phyloP scores from a whole-genome alignment of 192 early-diverging fungal genomes.

The Backusella liffmaniae region DNA sequence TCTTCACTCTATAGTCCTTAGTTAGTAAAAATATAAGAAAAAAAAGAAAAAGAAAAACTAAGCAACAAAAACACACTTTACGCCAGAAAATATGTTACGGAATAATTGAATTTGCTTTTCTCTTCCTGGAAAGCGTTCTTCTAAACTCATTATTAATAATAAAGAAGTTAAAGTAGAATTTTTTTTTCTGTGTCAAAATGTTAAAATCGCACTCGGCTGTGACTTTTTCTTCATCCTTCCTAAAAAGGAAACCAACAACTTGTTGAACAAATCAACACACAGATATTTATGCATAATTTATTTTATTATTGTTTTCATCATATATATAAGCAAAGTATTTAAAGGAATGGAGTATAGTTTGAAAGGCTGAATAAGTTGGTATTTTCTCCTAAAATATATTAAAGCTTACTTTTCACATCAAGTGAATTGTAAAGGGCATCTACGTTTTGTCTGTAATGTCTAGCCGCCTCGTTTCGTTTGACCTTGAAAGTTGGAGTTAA shows the following conservation, averaged over 20 bases:
- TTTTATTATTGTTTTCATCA: background rate
- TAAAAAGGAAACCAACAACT: background rate
- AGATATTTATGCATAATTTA: background rate
- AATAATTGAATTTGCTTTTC: conserved; percentile 4
- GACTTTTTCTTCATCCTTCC: background rate
- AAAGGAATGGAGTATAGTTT: background rate
- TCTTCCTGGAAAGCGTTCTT: conserved; percentile 14
- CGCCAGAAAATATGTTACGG: background rate
- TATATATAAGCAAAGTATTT: background rate
- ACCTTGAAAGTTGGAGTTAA: conserved; percentile 75
- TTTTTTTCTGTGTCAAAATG: background rate
- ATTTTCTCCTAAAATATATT: background rate
- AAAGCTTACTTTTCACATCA: background rate
- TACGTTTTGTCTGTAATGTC: background rate
- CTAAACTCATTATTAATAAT: background rate
- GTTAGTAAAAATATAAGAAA: background rate
- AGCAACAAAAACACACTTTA: background rate
- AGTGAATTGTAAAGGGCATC: conserved; percentile 2
- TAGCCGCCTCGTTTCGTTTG: conserved; percentile 4
- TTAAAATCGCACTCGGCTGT: background rate
- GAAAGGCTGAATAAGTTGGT: background rate
- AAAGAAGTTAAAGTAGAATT: background rate
- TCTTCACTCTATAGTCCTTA: background rate
- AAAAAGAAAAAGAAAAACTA: background rate
- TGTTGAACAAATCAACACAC: background rate